Conservation (phyloP, 192 early-diverging fungal species). For the Kickxella alabastrina region DNA sequence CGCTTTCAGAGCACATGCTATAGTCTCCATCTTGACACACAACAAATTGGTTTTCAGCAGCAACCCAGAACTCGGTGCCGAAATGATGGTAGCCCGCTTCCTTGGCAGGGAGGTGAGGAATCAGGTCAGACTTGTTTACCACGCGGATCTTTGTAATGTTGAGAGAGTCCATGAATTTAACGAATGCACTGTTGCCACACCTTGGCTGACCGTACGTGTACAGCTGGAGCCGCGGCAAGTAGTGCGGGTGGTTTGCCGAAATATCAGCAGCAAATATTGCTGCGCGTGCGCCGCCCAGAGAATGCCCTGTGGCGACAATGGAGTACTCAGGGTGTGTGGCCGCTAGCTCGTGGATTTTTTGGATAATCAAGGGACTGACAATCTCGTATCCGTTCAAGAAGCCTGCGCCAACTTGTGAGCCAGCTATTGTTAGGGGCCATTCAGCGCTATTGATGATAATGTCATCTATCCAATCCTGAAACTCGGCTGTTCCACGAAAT, state of each 20-base stretch:
- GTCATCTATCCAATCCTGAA: constrained; percentile 19
- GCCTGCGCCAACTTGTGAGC: constrained; percentile 24
- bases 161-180: constrained; percentile 21
- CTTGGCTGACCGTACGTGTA: constrained; percentile 45
- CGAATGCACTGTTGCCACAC: constrained; percentile 30
- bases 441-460: not conserved
- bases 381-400: constrained; percentile 27
- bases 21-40: constrained; percentile 22
- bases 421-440: constrained; percentile 15
- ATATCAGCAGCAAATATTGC: constrained; percentile 36
- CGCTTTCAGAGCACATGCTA: constrained; percentile 23
- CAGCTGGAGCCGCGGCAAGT: constrained; percentile 8
- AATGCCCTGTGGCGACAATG: constrained; percentile 38
- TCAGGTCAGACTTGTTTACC: constrained; percentile 38
- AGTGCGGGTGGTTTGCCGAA: constrained; percentile 4
- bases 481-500: constrained; percentile 22
- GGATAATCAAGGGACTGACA: constrained; percentile 7
- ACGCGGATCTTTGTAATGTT: constrained; percentile 15
- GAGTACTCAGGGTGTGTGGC: constrained; percentile 22
- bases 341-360: constrained; percentile 6
- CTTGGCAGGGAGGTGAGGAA: constrained; percentile 23
- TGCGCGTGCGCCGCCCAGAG: constrained; percentile 43
- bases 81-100: constrained; percentile 14
- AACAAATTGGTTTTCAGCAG: constrained; percentile 4
- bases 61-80: constrained; percentile 37